Evolutionary conservation across 345 rosid species (phyloP).

Genomic region (rapeseed (Brassica napus)): DNA sequence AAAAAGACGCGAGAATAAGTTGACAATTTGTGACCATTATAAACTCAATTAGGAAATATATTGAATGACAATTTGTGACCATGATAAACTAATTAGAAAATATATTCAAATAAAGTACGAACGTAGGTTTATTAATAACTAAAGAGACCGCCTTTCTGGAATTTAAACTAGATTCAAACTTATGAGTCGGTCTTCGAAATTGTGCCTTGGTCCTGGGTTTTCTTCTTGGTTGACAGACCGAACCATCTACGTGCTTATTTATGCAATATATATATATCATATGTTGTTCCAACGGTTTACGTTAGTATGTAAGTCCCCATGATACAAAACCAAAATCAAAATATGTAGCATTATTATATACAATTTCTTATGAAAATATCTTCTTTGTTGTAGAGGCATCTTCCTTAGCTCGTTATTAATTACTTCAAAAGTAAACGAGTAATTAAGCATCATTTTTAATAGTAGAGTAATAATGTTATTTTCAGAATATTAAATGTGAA

Average conservation of each 20-base stretch:
- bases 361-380: background rate
- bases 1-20: background rate
- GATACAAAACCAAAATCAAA: background rate
- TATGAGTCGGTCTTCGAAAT: slow-evolving; percentile 23
- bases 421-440: background rate
- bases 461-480: background rate
- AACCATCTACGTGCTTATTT: slow-evolving; percentile 9
- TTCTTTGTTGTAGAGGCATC: background rate
- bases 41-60: background rate
- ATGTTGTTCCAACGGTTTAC: background rate
- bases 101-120: background rate
- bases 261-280: background rate
- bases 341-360: background rate
- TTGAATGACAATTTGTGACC: background rate
- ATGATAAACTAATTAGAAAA: background rate
- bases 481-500: background rate
- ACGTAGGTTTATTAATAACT: background rate
- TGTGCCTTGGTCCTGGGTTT: slow-evolving; percentile 16
- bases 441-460: background rate
- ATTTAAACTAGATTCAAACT: slow-evolving; percentile 7
- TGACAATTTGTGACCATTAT: slow-evolving; percentile 2
- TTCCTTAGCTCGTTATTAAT: background rate
- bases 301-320: background rate
- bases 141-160: slow-evolving; percentile 5
- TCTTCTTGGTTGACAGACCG: background rate